Conservation (phyloP, 805 yeast species). For the Yarrowia sp. region DNA sequence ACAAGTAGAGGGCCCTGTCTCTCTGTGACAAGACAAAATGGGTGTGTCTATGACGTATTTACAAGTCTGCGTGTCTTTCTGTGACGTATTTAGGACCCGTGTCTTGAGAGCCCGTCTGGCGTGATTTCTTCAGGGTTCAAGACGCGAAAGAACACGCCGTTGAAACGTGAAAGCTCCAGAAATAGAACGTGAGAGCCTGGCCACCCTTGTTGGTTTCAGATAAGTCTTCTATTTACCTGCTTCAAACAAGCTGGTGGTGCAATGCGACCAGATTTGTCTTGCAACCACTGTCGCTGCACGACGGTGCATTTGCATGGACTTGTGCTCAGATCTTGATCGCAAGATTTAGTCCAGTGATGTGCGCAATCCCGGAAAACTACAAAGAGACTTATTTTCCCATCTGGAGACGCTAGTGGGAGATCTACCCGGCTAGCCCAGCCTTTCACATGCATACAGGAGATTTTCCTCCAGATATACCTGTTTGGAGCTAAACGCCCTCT, state of each 20-base stretch:
- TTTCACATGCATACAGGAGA: not conserved
- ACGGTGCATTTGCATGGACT: constrained; percentile 9
- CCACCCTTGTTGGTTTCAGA: constrained; percentile 30
- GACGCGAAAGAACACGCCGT: constrained; percentile 13
- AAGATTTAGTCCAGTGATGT: constrained; percentile 25
- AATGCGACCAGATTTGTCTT: constrained; percentile 4
- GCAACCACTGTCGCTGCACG: constrained; percentile 28
- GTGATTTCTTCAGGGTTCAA: constrained; percentile 8
- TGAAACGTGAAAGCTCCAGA: constrained; percentile 6
- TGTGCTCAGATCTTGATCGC: constrained; percentile 11
- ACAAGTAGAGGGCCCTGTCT: not conserved
- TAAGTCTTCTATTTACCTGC: constrained; percentile 5
- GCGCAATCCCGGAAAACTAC: constrained; percentile 10
- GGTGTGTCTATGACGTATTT: too few relatives aligned
- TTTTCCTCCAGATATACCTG: too few relatives aligned
- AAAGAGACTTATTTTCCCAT: not conserved
- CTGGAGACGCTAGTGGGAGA: not conserved
- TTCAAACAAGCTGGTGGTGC: constrained; percentile 8
- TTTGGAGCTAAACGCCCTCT: not conserved
- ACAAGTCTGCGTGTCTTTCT: too few relatives aligned
- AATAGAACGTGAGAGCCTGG: not conserved
- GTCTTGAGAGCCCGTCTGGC: constrained; percentile 11
- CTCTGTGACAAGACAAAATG: too few relatives aligned
- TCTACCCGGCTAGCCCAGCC: not conserved
- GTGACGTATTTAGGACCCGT: too few relatives aligned